Evolutionary conservation across 2,329 filamentous ascomycete genomes (phyloP).

Genomic region (Dissoconium aciculare): DNA sequence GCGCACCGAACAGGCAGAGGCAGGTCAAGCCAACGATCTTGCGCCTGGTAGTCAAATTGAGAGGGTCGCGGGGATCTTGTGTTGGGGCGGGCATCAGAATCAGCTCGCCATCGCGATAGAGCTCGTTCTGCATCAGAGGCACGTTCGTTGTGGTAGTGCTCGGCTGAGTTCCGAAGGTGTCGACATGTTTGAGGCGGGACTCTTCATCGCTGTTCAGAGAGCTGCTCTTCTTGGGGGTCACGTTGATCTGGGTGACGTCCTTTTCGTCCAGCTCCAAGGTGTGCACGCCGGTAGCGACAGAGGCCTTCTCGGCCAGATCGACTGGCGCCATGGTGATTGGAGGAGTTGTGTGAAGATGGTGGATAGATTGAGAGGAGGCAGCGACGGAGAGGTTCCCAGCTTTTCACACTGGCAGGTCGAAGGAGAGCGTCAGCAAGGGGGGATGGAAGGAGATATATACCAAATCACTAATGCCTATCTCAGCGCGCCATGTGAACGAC

Average conservation of each 20-base stretch:
- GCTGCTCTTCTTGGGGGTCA: background rate
- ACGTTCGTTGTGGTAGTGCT: background rate
- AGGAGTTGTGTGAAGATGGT: background rate
- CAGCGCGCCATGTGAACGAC: no score
- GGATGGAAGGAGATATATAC: no score
- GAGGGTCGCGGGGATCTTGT: conserved; percentile 11
- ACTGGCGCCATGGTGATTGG: background rate
- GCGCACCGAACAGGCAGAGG: conserved; percentile 14
- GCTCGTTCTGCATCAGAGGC: background rate
- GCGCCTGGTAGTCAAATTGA: conserved; percentile 10
- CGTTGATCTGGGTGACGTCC: no score
- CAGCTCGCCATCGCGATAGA: background rate
- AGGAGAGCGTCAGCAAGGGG: no score
- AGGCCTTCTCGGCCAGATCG: background rate
- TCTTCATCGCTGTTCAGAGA: background rate
- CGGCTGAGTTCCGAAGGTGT: background rate
- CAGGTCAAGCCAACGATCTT: conserved; percentile 9
- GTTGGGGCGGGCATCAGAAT: conserved; percentile 2
- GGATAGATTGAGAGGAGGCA: background rate
- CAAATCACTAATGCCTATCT: no score
- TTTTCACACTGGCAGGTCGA: no score
- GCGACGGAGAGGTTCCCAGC: background rate
- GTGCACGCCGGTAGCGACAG: no score
- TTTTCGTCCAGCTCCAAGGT: no score
- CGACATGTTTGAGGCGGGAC: background rate